These are phyloP conservation scores for Aspergillus transmontanensis DNA, from an alignment of 2,329 filamentous ascomycete genomes.

Conservation along the genomic window DNA sequence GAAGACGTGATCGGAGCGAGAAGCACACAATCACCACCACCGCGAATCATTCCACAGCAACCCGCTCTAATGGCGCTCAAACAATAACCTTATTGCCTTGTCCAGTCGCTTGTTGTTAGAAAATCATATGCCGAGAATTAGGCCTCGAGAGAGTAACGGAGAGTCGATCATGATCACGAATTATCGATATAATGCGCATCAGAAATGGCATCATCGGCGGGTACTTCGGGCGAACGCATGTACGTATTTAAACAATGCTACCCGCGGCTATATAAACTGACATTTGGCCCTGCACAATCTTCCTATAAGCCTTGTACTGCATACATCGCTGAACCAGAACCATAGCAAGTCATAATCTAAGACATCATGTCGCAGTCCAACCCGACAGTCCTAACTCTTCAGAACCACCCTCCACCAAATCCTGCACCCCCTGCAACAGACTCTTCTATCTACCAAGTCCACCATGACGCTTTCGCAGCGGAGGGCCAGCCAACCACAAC, in stretches of 20 bases:
- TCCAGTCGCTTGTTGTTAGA: background rate
- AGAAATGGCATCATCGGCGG: constrained; percentile 2
- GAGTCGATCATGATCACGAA: background rate
- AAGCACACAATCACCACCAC: background rate
- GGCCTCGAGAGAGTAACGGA: background rate
- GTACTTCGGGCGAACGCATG: background rate
- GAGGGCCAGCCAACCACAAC: background rate
- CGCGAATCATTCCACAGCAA: background rate
- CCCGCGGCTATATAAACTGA: background rate
- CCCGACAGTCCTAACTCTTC: background rate
- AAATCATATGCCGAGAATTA: background rate
- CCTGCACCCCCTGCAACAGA: background rate
- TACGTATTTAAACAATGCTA: no score
- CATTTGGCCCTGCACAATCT: background rate
- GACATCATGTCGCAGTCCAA: background rate
- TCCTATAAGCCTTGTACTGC: background rate
- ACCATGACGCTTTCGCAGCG: background rate
- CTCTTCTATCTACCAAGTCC: background rate
- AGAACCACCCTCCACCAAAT: background rate
- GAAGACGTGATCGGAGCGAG: constrained; percentile 2
- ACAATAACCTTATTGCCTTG: background rate
- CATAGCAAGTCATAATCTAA: background rate
- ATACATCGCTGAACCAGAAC: background rate
- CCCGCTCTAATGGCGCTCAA: background rate
- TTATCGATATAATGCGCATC: background rate